phyloP scores from a whole-genome alignment of 768 basidiomycete genomes.

The Boletus rubroflammeus region DNA sequence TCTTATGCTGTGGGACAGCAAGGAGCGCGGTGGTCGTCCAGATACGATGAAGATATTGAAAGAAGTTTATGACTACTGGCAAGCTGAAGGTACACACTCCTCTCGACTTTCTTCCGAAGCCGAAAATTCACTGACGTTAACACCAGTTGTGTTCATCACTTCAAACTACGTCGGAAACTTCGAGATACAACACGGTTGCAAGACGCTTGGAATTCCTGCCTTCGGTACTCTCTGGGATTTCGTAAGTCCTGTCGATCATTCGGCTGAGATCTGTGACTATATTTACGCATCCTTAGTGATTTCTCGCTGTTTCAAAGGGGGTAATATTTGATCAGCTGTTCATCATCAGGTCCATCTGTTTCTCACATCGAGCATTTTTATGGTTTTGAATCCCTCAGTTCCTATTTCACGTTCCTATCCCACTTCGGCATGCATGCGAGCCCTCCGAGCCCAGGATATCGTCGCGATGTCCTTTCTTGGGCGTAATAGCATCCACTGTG shows the following conservation, averaged over 20 bases:
- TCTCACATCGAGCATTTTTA: conserved; percentile 5
- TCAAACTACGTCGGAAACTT: conserved; percentile 78
- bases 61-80: conserved; percentile 64
- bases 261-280: neutral
- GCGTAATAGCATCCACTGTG: conserved; percentile 1
- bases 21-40: conserved; percentile 67
- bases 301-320: neutral
- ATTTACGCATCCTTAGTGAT: conserved; percentile 20
- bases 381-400: neutral
- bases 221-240: conserved; percentile 76
- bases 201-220: conserved; percentile 60
- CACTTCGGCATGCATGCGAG: conserved; percentile 5
- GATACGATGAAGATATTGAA: conserved; percentile 74
- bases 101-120: neutral
- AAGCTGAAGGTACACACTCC: conserved; percentile 54
- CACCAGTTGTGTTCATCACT: conserved; percentile 71
- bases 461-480: neutral
- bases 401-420: neutral
- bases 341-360: neutral
- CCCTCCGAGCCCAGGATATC: neutral
- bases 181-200: conserved; percentile 79
- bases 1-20: conserved; percentile 74
- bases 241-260: conserved; percentile 27
- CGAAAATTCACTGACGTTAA: neutral
- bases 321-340: neutral